A percentile compares a stretch with the other conserved stretches of the same genome.
phyloP scores from a whole-genome alignment of 805 yeast genomes.

The Saccharomyces mikatae region DNA sequence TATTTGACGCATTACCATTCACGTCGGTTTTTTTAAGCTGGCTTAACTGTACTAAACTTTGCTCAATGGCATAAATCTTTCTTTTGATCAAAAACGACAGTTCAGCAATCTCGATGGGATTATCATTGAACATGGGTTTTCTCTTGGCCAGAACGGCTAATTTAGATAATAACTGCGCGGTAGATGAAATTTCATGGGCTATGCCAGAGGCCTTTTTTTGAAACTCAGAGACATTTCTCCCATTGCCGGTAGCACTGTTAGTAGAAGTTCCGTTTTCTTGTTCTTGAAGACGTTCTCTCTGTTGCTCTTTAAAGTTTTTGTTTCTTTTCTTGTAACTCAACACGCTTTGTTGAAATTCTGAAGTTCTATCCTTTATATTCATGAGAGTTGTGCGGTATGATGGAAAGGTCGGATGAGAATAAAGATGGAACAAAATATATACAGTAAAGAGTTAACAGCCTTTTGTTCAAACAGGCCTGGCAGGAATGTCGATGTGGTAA shows the following conservation, averaged over 20 bases:
- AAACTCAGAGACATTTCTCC: conserved; percentile 45
- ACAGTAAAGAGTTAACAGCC: background rate
- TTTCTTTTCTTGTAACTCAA: conserved; percentile 50
- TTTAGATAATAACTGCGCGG: conserved; percentile 71
- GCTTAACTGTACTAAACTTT: conserved; percentile 77
- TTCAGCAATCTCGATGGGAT: conserved; percentile 89
- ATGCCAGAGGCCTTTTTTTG: conserved; percentile 66
- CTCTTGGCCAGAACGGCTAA: conserved; percentile 78
- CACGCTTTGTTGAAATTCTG: conserved; percentile 90
- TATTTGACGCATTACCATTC: conserved; percentile 48
- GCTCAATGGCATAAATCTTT: conserved; percentile 48
- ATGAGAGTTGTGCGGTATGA: conserved; percentile 2
- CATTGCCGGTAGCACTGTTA: conserved; percentile 16
- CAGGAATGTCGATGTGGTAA: background rate
- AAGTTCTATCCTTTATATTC: conserved; percentile 69
- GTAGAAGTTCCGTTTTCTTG: conserved; percentile 26
- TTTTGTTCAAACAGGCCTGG: background rate
- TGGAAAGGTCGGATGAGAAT: background rate
- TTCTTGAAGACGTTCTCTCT: conserved; percentile 1
- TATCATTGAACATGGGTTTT: conserved; percentile 87
- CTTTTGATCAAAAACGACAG: conserved; percentile 66
- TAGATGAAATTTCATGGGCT: conserved; percentile 82
- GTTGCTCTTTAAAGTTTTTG: conserved; percentile 1
- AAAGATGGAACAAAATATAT: background rate
- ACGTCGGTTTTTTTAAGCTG: conserved; percentile 40